Percentiles rank a stretch among this genome's conserved stretches.
phyloP scores from a whole-genome alignment of 352 stramenopile genomes.

The Phytopythium oedochilum region DNA sequence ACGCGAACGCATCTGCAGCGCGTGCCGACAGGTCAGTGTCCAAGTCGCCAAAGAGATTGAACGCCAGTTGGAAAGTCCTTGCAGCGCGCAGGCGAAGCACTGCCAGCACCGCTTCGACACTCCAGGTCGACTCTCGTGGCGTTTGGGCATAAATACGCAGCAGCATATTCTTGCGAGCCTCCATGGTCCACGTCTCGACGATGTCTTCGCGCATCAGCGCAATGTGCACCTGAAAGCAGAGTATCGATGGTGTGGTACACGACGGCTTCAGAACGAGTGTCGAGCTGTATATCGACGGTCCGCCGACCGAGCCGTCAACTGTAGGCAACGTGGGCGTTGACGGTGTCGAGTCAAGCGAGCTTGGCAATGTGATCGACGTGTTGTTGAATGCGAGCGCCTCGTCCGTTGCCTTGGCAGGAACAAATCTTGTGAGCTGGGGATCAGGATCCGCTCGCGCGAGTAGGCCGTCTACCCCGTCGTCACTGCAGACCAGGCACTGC shows the following conservation, averaged over 20 bases:
- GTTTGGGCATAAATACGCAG: background rate
- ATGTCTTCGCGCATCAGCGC: background rate
- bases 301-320: fast-evolving
- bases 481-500: background rate
- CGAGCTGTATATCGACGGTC: background rate
- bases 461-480: background rate
- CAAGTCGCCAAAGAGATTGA: background rate
- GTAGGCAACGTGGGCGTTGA: background rate
- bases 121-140: background rate
- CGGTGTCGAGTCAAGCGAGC: background rate
- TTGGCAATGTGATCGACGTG: background rate
- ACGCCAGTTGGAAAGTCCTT: background rate
- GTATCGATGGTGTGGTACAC: background rate
- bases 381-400: background rate
- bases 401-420: background rate
- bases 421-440: background rate
- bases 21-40: too few species aligned
- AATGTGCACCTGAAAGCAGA: background rate
- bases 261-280: background rate
- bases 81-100: background rate
- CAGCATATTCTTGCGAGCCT: conserved; percentile 4
- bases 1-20: background rate
- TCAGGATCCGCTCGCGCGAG: too few species aligned
- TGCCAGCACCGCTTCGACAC: background rate
- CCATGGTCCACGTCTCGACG: conserved; percentile 2